Evolutionary conservation across 73 alveolate genomes (phyloP).

Genomic region (Durusdinium trenchii): DNA sequence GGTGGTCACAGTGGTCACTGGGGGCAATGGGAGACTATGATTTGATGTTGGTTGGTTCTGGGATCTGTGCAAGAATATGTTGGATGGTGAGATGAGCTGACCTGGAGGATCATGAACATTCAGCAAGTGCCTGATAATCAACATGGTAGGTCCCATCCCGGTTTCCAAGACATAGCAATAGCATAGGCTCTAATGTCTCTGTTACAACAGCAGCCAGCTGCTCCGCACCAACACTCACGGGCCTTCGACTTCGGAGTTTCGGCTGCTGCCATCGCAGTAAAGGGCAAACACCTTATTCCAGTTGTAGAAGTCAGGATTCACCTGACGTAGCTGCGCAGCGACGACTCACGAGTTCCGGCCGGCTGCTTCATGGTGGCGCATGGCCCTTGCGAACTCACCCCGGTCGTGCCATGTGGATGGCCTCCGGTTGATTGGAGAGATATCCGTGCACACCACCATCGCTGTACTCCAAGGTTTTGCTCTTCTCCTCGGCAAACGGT

Average conservation of each 20-base stretch:
- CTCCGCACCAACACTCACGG: background rate
- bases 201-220: background rate
- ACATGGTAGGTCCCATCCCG: background rate
- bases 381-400: no score
- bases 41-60: no score
- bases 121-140: no score
- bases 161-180: background rate
- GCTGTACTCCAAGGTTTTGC: background rate
- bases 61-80: no score
- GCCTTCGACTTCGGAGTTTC: conserved; percentile 45
- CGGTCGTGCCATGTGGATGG: background rate
- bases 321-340: background rate
- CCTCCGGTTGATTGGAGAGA: conserved; percentile 41
- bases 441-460: conserved; percentile 73
- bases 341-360: background rate
- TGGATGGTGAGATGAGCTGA: no score
- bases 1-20: no score
- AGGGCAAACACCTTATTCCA: conserved; percentile 78
- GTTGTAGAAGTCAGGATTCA: conserved; percentile 78
- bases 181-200: background rate
- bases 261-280: conserved; percentile 70
- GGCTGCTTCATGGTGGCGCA: no score
- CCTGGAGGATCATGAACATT: no score
- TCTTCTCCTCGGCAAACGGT: no score
- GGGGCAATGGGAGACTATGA: no score